Conservation (phyloP, 495 filamentous ascomycete genomes). For the Alectoria sarmentosa region DNA sequence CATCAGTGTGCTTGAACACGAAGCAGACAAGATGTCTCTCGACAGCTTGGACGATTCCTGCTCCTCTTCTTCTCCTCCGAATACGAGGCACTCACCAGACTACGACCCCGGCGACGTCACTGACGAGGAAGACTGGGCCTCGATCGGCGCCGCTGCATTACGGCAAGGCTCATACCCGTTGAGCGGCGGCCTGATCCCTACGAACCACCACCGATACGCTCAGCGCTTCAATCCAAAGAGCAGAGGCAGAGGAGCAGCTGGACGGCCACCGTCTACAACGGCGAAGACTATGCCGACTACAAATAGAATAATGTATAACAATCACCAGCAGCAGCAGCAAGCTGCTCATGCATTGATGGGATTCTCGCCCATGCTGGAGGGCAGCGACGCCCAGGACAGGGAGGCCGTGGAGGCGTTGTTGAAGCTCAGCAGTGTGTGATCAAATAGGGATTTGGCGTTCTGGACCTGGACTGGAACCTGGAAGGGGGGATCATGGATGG, state of each 20-base stretch:
- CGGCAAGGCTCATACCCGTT: conserved; percentile 57
- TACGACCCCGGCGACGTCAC: conserved; percentile 71
- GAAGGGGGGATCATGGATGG: conserved; percentile 1
- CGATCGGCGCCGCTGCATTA: conserved; percentile 78
- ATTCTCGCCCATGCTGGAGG: conserved; percentile 20
- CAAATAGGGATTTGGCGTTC: conserved; percentile 3
- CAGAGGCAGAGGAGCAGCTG: conserved; percentile 25
- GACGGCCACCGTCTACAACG: conserved; percentile 40
- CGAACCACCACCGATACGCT: conserved; percentile 28
- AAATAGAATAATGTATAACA: conserved; percentile 21
- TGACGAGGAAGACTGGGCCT: conserved; percentile 97
- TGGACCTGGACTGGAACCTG: conserved; percentile 2
- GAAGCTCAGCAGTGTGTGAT: conserved; percentile 21
- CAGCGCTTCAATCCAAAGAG: conserved; percentile 21
- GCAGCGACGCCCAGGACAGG: conserved; percentile 24
- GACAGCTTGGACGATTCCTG: conserved; percentile 67
- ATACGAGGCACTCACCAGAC: conserved; percentile 39
- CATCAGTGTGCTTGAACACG: conserved; percentile 67
- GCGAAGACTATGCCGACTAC: conserved; percentile 33
- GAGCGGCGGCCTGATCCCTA: conserved; percentile 23
- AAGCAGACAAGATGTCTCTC: conserved; percentile 95
- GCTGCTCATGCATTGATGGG: conserved; percentile 40
- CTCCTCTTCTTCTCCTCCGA: conserved; percentile 64
- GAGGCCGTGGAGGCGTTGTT: conserved; percentile 28
- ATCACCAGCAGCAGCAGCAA: conserved; percentile 33